Evolutionary conservation across 192 early-diverging fungal genomes (phyloP).

Genomic region (Backusella parvicylindrica): DNA sequence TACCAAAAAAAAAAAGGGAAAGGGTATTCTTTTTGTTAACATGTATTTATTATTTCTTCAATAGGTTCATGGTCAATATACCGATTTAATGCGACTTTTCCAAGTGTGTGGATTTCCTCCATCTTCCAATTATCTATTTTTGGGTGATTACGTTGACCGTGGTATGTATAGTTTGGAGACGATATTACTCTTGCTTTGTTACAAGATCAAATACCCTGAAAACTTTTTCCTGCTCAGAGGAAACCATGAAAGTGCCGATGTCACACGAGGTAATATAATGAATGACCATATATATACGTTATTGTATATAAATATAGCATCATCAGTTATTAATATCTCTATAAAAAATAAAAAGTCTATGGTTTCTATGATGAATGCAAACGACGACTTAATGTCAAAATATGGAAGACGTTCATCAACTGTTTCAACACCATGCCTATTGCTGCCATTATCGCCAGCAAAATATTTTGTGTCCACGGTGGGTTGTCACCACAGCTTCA

Average conservation of each 20-base stretch:
- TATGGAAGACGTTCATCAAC: slow-evolving; percentile 91
- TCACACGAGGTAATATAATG: slow-evolving; percentile 72
- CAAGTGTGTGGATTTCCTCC: slow-evolving; percentile 93
- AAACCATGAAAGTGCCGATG: slow-evolving; percentile 93
- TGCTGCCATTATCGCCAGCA: slow-evolving; percentile 83
- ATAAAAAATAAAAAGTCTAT: slow-evolving; percentile 80
- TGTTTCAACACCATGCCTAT: slow-evolving; percentile 92
- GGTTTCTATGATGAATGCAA: slow-evolving; percentile 99
- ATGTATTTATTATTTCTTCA: background rate
- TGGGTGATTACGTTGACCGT: slow-evolving; percentile 97
- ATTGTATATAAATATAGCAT: background rate
- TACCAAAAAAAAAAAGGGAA: background rate
- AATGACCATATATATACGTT: background rate
- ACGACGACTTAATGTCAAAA: slow-evolving; percentile 77
- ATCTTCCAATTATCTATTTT: slow-evolving; percentile 84
- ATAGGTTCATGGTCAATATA: slow-evolving; percentile 82
- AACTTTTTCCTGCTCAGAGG: slow-evolving; percentile 95
- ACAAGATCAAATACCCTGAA: slow-evolving; percentile 96
- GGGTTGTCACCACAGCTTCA: slow-evolving; percentile 78
- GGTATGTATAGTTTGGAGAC: slow-evolving; percentile 95
- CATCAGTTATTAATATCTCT: slow-evolving; percentile 17
- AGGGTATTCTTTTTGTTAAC: background rate
- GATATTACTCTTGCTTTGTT: slow-evolving; percentile 88
- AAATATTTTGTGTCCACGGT: slow-evolving; percentile 96
- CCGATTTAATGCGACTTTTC: slow-evolving; percentile 88